Evolutionary conservation across 2,329 filamentous ascomycete genomes (phyloP), one percentile per base, ranked within the genome.

Genomic region (Volutella citrinella): DNA sequence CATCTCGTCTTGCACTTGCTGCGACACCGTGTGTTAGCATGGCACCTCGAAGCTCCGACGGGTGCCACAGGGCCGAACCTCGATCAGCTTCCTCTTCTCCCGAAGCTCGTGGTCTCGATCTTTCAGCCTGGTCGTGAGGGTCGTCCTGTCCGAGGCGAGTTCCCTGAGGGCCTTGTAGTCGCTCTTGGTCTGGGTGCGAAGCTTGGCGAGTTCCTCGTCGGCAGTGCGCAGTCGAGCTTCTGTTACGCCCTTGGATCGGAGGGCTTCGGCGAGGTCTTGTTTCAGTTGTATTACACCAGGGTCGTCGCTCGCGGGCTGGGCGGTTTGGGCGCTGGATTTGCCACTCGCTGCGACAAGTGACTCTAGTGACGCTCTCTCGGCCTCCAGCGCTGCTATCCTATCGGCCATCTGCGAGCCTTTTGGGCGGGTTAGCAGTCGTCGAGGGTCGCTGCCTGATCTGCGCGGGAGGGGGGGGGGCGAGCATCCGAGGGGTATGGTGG

Each of bases 1-100:
- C 63, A 95, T 82, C 61, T 98, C 93, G 62, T 96, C 90, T 65
- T 97, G 91, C 33, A 95, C 82, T 53, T 91, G 78, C 76, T 84
- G 51, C 27, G 22, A 8, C 6, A 17, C 10, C 9, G 10, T 22
- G 19, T 17, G 14, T 12, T 17, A 29, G 20, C n/a, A 24, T 30
- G 45, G 35, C 51, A 84, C 81, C 69, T 89, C 84, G 4, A n/a
- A n/a, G n/a, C n/a, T n/a, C n/a, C n/a, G n/a, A n/a, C n/a, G n/a
- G n/a, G n/a, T n/a, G n/a, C n/a, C n/a, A n/a, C n/a, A n/a, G n/a
- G n/a, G n/a, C n/a, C n/a, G n/a, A 9, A 84, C 81, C 69, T 89
- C 84, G 4, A 95, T 74, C 45, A 96, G 66, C 58, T 90, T 87
- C 19, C 81, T 80, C 69, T 96, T 96, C 39, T 81, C 87, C 36